Evolutionary conservation across 306 rosid genomes (phyloP), one percentile per base, ranked within the genome.

Genomic region (Albizia julibrissin): DNA sequence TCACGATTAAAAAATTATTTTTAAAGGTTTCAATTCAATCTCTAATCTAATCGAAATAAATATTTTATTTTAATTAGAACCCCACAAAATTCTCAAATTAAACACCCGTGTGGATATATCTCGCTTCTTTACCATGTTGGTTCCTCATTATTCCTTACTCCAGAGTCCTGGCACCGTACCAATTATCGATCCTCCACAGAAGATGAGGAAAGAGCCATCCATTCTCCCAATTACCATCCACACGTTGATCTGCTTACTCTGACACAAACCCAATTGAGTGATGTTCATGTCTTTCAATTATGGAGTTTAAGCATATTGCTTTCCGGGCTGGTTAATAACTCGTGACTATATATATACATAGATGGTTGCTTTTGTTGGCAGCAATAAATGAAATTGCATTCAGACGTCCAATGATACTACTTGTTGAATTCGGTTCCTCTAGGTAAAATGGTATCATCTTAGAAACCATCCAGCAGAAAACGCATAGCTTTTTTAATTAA

Each of bases 51-150:
- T n/a, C n/a, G n/a, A n/a, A n/a, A n/a, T n/a, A n/a, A n/a, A n/a
- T n/a, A n/a, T n/a, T n/a, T 74, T 74, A 27, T 62, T 33, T 74
- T 74, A 64, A 33, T 74, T 33, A 64, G 56, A n/a, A n/a, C 26
- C 65, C 31, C 19, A 5, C 6, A 40, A 49, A 29, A 49, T 73
- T 19, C 43, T 49, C 5, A 73, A 34, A 21, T 29, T 21, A 19
- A 68, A 52, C 34, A 13, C 47, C 67, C 67, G 21, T 21, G 49
- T 19, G 78, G 34, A 47, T 33, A 10, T 6, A 3, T 31, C 54
- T 26, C 14, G 34, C 37, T 26, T 13, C 56, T 42, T 44, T 44
- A 22, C 40, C 61, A 1, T 44, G 3, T 14, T 19, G 49, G 7
- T 21, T 37, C 27, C 8, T 68, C 46, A 33, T 37, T 26, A 46